Evolutionary conservation across 768 basidiomycete species (phyloP), one percentile per base, ranked within the genome.

Genomic region (Cantharellus anzutake): DNA sequence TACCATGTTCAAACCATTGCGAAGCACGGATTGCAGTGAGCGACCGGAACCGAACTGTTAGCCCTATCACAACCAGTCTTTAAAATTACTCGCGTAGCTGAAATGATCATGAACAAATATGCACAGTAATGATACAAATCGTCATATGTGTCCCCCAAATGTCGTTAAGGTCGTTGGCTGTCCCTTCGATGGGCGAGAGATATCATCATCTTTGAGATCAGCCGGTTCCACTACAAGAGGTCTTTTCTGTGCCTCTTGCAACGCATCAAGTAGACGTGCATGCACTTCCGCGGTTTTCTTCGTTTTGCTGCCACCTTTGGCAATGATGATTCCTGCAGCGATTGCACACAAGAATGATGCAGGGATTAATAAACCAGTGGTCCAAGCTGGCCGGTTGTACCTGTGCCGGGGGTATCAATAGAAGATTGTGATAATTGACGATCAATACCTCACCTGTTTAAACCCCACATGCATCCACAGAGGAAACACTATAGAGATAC

Each of bases 401-500:
- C 67, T 56, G 39, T 34, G 16, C n/a, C 16, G 39, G 44, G 39
- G 39, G n/a, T 14, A 41, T 35, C 14, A 40, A 11, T 41, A 14
- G 16, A 11, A 35, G 7, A n/a, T 7, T n/a, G 52, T 55, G 52
- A 55, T 16, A 35, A 75, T 2, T 82, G 83, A n/a, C 83, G 76
- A 60, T 76, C 64, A 65, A 37, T 37, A 11, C 64, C 68, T 48
- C 64, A 80, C 76, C 83, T 74, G 65, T 87, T 79, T 66, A 89
- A 65, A 4, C 81, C 76, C 88, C 87, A 90, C 86, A 89, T 88
- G 51, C 76, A 79, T 5, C 78, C 82, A 65, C 86, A 85, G 4
- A 88, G 71, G 20, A 83, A 75, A 53, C 78, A 74, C 78, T 83
- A 61, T 2, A 57, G 48, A 48, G 41, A 29, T 48, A 40, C 57